Conservation (phyloP, 768 basidiomycete species). For the Psilocybe sp. region DNA sequence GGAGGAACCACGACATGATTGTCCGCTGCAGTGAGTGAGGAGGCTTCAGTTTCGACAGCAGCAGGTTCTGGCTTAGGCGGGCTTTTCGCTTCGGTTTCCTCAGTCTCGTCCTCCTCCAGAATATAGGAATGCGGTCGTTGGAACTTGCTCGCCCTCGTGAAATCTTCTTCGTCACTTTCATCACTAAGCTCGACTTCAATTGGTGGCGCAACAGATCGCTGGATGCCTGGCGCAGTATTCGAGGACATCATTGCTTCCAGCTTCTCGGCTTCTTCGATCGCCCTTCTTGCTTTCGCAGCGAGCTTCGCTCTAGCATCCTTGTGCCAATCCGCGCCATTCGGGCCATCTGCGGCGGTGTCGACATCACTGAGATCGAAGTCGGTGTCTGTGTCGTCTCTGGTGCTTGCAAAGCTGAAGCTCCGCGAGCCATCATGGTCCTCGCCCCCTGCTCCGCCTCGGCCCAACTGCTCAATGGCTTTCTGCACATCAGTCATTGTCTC, state of each 20-base stretch:
- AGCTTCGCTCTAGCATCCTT: conserved; percentile 62
- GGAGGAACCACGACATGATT: conserved; percentile 23
- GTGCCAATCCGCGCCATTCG: conserved; percentile 55
- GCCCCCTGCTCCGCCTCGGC: conserved; percentile 41
- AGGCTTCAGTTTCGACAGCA: conserved; percentile 8
- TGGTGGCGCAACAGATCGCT: conserved; percentile 18
- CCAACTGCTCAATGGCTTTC: conserved; percentile 85
- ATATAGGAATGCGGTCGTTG: conserved; percentile 57
- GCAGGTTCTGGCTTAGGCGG: conserved; percentile 15
- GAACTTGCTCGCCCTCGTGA: conserved; percentile 32
- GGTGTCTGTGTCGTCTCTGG: conserved; percentile 56
- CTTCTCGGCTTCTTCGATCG: conserved; percentile 46
- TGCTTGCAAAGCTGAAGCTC: conserved; percentile 79
- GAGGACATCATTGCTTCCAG: conserved; percentile 22
- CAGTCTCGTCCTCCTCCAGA: conserved; percentile 69
- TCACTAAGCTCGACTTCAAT: conserved; percentile 27
- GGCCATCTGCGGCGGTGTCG: conserved; percentile 36
- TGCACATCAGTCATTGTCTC: conserved; percentile 91
- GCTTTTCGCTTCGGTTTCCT: conserved; percentile 27
- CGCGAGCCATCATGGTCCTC: conserved; percentile 59
- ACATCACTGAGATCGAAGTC: conserved; percentile 47
- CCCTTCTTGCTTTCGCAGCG: conserved; percentile 66
- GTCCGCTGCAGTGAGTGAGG: conserved; percentile 8
- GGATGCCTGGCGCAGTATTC: conserved; percentile 4
- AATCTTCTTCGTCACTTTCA: conserved; percentile 27